phyloP scores from a whole-genome alignment of 345 rosid species.

The Eucalyptus viminalis region DNA sequence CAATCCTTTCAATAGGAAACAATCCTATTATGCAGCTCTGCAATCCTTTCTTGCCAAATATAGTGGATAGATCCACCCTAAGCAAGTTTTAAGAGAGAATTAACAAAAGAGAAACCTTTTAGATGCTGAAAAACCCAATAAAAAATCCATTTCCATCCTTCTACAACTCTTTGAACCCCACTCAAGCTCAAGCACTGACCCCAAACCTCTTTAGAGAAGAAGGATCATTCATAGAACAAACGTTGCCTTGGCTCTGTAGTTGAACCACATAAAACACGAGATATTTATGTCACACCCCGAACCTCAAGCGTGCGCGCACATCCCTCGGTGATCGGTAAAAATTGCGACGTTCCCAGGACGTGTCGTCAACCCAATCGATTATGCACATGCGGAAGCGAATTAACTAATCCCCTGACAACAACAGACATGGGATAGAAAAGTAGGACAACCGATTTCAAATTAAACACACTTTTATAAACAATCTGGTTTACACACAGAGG shows the following conservation, averaged over 20 bases:
- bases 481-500: rapidly evolving
- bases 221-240: neutral
- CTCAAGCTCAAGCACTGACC: neutral
- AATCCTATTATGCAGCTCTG: neutral
- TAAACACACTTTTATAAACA: too few species aligned
- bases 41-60: neutral
- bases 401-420: too few species aligned
- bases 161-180: neutral
- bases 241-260: neutral
- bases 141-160: neutral
- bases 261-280: neutral
- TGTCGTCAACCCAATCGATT: too few species aligned
- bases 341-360: rapidly evolving
- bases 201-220: neutral
- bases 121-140: neutral
- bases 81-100: neutral
- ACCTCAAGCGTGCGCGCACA: rapidly evolving
- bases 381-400: too few species aligned
- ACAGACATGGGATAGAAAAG: too few species aligned
- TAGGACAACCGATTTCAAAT: too few species aligned
- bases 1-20: neutral
- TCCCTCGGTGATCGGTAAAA: too few species aligned
- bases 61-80: neutral
- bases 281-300: neutral
- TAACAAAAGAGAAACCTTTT: neutral